A percentile compares a stretch with the other conserved stretches of the same genome.
phyloP scores from a whole-genome alignment of 108 stramenopile genomes.

The Skeletonema costatum region DNA sequence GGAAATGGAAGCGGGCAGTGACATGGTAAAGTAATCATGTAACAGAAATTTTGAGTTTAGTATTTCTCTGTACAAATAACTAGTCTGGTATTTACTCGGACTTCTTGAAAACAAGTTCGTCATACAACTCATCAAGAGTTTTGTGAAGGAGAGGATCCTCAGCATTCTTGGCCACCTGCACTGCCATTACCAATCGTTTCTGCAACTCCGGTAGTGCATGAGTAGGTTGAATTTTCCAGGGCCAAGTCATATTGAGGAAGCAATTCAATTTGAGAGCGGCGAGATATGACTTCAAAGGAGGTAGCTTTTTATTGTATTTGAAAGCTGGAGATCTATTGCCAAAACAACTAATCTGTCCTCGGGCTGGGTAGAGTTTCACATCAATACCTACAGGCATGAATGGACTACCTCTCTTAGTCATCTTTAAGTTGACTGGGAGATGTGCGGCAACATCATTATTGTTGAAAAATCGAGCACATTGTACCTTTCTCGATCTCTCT shows the following conservation, averaged over 20 bases:
- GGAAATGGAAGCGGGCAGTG: background rate
- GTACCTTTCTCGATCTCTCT: slow-evolving; percentile 53
- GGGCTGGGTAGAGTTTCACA: slow-evolving; percentile 48
- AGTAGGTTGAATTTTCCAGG: slow-evolving; percentile 44
- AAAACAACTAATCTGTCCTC: background rate
- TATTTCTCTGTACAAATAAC: background rate
- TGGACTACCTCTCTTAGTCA: slow-evolving; percentile 45
- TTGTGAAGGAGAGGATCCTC: slow-evolving; percentile 26
- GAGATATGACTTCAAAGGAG: slow-evolving; percentile 41
- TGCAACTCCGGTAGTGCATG: slow-evolving; percentile 54
- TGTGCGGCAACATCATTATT: slow-evolving; percentile 57
- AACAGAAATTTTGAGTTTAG: too few species aligned
- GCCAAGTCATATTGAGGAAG: slow-evolving; percentile 54
- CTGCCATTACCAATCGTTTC: slow-evolving; percentile 45
- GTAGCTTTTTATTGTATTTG: slow-evolving; percentile 26
- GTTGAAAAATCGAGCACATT: slow-evolving; percentile 59
- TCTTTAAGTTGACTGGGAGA: slow-evolving; percentile 44
- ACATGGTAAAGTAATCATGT: background rate
- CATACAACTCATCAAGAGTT: slow-evolving; percentile 55
- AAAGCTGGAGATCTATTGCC: slow-evolving; percentile 32
- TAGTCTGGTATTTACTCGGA: background rate
- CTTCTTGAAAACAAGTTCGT: slow-evolving; percentile 29
- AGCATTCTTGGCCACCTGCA: slow-evolving; percentile 16
- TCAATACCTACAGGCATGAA: slow-evolving; percentile 60
- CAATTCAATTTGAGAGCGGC: slow-evolving; percentile 43